phyloP scores from a whole-genome alignment of 345 rosid genomes.

The Populus davidiana region DNA sequence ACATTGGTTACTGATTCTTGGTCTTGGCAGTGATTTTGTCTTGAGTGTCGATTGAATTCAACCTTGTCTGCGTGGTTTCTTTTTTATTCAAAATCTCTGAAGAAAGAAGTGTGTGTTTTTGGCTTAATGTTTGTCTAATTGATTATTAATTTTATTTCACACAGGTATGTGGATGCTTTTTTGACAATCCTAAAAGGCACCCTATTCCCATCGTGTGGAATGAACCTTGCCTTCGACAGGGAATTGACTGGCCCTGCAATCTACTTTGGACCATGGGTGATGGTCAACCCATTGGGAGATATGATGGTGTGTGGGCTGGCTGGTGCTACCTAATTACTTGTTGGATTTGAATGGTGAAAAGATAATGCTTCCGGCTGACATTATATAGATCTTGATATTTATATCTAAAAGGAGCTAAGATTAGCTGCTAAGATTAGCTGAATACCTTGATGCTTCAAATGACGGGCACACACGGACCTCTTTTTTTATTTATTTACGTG shows the following conservation, averaged over 20 bases:
- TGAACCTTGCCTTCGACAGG: constrained; percentile 38
- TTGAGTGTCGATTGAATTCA: background rate
- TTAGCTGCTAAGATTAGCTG: background rate
- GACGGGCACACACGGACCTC: background rate
- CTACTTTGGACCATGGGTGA: constrained; percentile 47
- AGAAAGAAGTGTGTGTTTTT: background rate
- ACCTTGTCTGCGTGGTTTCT: background rate
- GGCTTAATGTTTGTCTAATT: background rate
- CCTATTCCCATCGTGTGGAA: constrained; percentile 38
- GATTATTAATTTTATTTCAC: background rate
- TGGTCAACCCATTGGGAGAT: constrained; percentile 39
- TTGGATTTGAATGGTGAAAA: background rate
- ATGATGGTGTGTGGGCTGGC: constrained; percentile 46
- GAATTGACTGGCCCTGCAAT: constrained; percentile 39
- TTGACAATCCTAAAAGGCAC: constrained; percentile 38
- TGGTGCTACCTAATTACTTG: constrained; percentile 11
- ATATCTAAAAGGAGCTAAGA: background rate
- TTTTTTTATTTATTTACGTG: too few species aligned
- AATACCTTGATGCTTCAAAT: background rate
- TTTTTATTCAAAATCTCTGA: background rate
- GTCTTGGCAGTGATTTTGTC: background rate
- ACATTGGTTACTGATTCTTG: background rate
- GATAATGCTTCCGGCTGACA: background rate
- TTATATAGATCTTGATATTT: background rate
- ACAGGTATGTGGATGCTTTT: constrained; percentile 32